phyloP scores from a whole-genome alignment of 1,284 basidiomycete species.

The Exsudoporus floridanus region DNA sequence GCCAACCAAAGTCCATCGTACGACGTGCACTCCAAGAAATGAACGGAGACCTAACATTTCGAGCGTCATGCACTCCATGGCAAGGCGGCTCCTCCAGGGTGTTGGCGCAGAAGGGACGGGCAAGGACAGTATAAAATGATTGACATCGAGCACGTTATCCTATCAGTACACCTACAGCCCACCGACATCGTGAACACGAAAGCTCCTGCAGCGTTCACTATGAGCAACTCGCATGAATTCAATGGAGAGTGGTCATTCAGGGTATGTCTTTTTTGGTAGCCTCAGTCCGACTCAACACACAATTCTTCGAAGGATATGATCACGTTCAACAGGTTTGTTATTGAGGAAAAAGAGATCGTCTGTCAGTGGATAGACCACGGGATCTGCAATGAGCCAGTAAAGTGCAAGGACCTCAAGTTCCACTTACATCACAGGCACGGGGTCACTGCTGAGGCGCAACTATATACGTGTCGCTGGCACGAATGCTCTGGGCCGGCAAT shows the following conservation, averaged over 20 bases:
- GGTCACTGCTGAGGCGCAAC: not conserved
- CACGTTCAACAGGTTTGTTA: not conserved
- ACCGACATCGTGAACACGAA: not conserved
- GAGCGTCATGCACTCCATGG: not conserved
- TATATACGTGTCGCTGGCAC: constrained; percentile 15
- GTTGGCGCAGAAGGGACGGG: constrained; percentile 3
- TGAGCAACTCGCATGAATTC: not conserved
- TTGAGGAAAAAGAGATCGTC: constrained; percentile 1
- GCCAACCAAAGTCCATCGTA: not conserved
- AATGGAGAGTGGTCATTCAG: not conserved
- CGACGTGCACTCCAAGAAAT: constrained; percentile 1
- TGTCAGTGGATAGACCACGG: constrained; percentile 12
- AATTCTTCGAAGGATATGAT: constrained; percentile 5
- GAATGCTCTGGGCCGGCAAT: not conserved
- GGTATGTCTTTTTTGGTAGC: not conserved
- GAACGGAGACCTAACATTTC: not conserved
- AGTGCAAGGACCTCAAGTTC: not conserved
- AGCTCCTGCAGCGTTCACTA: not conserved
- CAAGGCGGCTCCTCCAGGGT: not conserved
- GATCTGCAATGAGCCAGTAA: not conserved
- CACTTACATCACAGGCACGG: constrained; percentile 13
- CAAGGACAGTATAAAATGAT: constrained; percentile 13
- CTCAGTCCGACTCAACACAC: not conserved
- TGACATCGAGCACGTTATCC: not conserved
- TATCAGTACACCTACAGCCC: not conserved